Evolutionary conservation across 73 alveolate species (phyloP), one percentile per base, ranked within the genome.

Genomic region (Paramecium biaurelia): DNA sequence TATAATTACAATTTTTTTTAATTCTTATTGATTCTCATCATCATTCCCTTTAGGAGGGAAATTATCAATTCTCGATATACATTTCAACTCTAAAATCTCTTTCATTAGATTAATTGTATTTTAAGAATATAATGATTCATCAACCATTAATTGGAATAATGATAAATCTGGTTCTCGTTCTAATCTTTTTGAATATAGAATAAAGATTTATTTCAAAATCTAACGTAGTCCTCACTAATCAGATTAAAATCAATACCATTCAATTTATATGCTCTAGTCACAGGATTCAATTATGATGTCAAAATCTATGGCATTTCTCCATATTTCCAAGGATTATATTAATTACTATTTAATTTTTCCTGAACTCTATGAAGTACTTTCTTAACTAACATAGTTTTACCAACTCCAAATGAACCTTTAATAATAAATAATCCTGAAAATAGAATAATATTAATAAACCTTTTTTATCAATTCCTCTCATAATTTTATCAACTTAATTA

Each of bases 371-470:
- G 43, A 18, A 79, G 23, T 14, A 79, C 90, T 21, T 79, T 79
- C 26, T 79, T 79, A 21, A 79, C 53, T 45, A 79, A 24, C 9
- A 79, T 79, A 42, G 63, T 43, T 45, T 79, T 79, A 8, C 90
- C 90, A 8, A 45, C 90, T 24, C 90, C 90, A 79, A 9, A 79
- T 43, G 90, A 24, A 30, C 90, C 90, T 35, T 79, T 79, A 24
- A 45, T 41, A 12, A 74, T 74, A 14, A 74, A 28, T 41, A 74
- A 74, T 12, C 87, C 87, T 74, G 15, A 28, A 74, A 28, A 12
- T 37, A n/a, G 7, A 3, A 53, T 53, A 53, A 53, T 18, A 74
- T 7, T 79, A 20, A n/a, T 23, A 7, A 11, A 79, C 90, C 42
- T 42, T 79, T 79, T 45, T 79, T 79, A 14, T 79, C 90, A 20